Evolutionary conservation across 139 green algal species (phyloP).

Genomic region (Volvox africanus): DNA sequence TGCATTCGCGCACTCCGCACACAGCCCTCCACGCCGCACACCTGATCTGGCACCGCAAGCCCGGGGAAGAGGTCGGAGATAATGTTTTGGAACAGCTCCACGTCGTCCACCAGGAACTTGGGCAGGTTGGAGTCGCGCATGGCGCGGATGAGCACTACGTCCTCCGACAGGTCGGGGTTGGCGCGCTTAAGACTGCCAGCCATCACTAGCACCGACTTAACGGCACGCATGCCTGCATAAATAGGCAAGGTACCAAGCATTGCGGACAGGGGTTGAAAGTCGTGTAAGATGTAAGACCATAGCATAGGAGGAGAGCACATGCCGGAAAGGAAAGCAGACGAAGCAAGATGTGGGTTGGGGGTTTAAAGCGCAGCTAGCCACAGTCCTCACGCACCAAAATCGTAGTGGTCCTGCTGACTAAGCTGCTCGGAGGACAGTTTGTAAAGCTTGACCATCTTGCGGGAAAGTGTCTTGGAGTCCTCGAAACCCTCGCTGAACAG

Average conservation of each 20-base stretch:
- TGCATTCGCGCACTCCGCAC: too few relatives aligned
- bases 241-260: too few relatives aligned
- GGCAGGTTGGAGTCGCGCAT: slow-evolving; percentile 91
- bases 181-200: slow-evolving; percentile 84
- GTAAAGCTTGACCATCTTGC: slow-evolving; percentile 95
- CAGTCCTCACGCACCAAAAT: slow-evolving; percentile 39
- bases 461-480: slow-evolving; percentile 79
- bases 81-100: slow-evolving; percentile 88
- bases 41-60: slow-evolving; percentile 73
- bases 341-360: too few relatives aligned
- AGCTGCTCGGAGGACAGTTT: slow-evolving; percentile 93
- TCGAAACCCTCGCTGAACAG: slow-evolving; percentile 90
- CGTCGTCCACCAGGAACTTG: slow-evolving; percentile 89
- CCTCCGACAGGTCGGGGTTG: slow-evolving; percentile 77
- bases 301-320: too few relatives aligned
- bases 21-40: background rate
- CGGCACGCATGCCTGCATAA: slow-evolving; percentile 82
- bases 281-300: too few relatives aligned
- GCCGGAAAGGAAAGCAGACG: too few relatives aligned
- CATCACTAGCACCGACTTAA: slow-evolving; percentile 92
- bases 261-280: too few relatives aligned
- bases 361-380: too few relatives aligned
- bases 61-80: slow-evolving; percentile 90
- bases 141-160: slow-evolving; percentile 83
- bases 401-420: slow-evolving; percentile 83